These are phyloP conservation scores for Suhomyces prunicola DNA, from an alignment of 805 yeast genomes.

Conservation along the genomic window DNA sequence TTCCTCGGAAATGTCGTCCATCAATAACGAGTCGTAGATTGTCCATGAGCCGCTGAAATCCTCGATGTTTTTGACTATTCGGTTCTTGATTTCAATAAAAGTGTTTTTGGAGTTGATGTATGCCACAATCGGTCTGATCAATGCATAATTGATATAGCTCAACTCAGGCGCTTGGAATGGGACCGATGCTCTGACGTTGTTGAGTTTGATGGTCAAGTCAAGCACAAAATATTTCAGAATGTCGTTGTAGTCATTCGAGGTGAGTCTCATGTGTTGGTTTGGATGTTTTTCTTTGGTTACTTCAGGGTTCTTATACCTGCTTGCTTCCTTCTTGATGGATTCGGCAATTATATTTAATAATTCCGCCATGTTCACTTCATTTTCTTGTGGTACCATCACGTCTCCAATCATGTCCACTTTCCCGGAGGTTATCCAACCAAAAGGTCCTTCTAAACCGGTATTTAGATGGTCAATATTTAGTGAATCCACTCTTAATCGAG, in stretches of 20 bases:
- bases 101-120: constrained; percentile 90
- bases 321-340: constrained; percentile 48
- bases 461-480: constrained; percentile 86
- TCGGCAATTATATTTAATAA: constrained; percentile 48
- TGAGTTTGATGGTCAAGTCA: constrained; percentile 75
- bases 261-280: constrained; percentile 28
- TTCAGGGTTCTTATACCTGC: constrained; percentile 37
- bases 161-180: constrained; percentile 86
- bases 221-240: constrained; percentile 62
- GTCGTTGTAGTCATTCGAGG: constrained; percentile 27
- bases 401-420: constrained; percentile 93
- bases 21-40: constrained; percentile 79
- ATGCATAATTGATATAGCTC: constrained; percentile 87
- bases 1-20: constrained; percentile 87
- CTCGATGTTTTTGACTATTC: constrained; percentile 68
- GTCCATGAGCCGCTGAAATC: constrained; percentile 99
- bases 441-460: constrained; percentile 88
- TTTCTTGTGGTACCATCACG: constrained; percentile 69
- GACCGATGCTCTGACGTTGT: constrained; percentile 83
- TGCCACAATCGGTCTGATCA: constrained; percentile 91
- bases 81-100: constrained; percentile 80
- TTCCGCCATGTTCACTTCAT: constrained; percentile 46
- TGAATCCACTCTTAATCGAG: constrained; percentile 80
- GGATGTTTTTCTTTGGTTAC: constrained; percentile 23
- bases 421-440: constrained; percentile 95